Conservation (phyloP, 1,284 basidiomycete species). For the Cutaneotrichosporon arboriforme region DNA sequence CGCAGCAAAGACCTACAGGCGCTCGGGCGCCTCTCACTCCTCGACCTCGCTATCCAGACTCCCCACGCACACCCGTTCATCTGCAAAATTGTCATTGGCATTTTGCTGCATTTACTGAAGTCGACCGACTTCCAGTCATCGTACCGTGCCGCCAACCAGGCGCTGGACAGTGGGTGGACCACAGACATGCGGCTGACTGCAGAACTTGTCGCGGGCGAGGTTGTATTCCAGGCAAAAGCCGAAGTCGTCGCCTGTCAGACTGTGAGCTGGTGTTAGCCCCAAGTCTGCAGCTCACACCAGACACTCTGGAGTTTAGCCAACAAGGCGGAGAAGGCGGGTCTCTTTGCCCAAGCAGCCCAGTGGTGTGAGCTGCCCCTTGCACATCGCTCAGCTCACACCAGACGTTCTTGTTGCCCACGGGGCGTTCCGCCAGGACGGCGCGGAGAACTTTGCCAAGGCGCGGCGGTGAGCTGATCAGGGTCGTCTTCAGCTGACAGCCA, state of each 20-base stretch:
- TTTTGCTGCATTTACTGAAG: constrained; percentile 6
- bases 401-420: constrained; percentile 7
- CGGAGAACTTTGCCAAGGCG: constrained; percentile 7
- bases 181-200: not conserved
- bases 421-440: not conserved
- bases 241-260: constrained; percentile 9
- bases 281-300: not conserved
- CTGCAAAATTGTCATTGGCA: constrained; percentile 1
- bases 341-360: constrained; percentile 6
- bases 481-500: not conserved
- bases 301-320: constrained; percentile 13
- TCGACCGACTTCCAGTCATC: not conserved
- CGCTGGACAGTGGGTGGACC: constrained; percentile 1
- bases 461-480: not conserved
- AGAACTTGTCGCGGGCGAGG: not conserved
- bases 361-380: constrained; percentile 8
- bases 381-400: not conserved
- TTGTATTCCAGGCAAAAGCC: not conserved
- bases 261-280: not conserved
- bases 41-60: not conserved
- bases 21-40: not conserved
- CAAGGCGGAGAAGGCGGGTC: not conserved
- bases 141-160: not conserved
- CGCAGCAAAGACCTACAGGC: constrained; percentile 10
- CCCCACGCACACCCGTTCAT: not conserved